Conservation (phyloP, 1,284 basidiomycete genomes). For the Golubevia sp. region DNA sequence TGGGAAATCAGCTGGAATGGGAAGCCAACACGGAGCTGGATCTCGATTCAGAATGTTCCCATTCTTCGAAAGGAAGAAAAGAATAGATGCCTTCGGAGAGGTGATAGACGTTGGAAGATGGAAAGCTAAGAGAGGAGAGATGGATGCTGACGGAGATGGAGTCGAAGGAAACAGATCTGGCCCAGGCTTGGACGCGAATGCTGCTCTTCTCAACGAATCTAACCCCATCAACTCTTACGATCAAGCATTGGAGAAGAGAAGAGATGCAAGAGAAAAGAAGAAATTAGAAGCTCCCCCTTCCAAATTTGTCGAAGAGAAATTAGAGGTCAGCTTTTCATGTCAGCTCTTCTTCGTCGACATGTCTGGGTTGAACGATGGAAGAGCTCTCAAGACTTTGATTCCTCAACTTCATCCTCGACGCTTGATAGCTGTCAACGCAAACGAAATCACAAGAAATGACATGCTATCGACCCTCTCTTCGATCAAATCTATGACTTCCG, state of each 20-base stretch:
- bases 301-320: constrained; percentile 79
- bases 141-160: constrained; percentile 27
- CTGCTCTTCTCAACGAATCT: neutral
- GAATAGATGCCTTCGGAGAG: constrained; percentile 95
- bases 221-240: neutral
- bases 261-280: constrained; percentile 4
- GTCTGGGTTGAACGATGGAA: constrained; percentile 92
- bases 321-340: constrained; percentile 80
- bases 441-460: constrained; percentile 18
- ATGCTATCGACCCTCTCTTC: constrained; percentile 19
- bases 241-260: constrained; percentile 5
- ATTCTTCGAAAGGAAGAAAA: constrained; percentile 85
- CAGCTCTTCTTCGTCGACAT: constrained; percentile 88
- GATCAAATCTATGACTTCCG: constrained; percentile 73
- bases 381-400: constrained; percentile 93
- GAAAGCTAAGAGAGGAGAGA: constrained; percentile 35
- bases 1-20: neutral
- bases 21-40: neutral
- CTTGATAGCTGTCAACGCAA: constrained; percentile 50
- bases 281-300: constrained; percentile 80
- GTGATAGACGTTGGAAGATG: constrained; percentile 80
- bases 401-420: constrained; percentile 89
- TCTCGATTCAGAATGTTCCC: constrained; percentile 92
- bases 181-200: neutral
- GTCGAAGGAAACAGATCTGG: neutral